These are phyloP conservation scores for Cercospora sojina DNA, from an alignment of 2,329 filamentous ascomycete genomes.

Conservation along the genomic window DNA sequence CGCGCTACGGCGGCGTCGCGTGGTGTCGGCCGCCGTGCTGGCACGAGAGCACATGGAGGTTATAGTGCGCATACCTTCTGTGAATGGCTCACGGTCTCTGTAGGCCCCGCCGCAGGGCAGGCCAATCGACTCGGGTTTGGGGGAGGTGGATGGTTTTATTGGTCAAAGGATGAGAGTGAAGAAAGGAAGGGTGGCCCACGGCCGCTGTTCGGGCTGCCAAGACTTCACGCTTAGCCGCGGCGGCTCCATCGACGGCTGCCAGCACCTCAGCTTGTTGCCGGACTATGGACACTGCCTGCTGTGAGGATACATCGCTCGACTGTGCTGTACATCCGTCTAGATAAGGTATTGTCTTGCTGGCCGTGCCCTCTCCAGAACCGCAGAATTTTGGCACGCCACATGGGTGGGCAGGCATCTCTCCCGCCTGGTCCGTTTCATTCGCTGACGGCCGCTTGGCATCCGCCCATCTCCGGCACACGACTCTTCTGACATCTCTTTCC, in stretches of 20 bases:
- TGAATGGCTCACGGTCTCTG: neutral
- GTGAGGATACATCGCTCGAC: neutral
- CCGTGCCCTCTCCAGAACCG: neutral
- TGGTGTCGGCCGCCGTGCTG: neutral
- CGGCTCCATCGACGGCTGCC: neutral
- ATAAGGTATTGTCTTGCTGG: neutral
- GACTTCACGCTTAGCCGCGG: neutral
- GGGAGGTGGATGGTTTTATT: neutral
- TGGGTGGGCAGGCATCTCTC: neutral
- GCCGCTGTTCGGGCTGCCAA: neutral
- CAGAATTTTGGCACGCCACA: neutral
- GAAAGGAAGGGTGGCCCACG: neutral
- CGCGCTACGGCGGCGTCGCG: neutral
- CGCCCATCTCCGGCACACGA: neutral
- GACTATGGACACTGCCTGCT: neutral
- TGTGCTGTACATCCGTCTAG: neutral
- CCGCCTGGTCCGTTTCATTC: neutral
- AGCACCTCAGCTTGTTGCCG: neutral
- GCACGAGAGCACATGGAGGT: neutral
- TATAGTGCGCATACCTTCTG: neutral
- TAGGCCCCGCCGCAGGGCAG: neutral
- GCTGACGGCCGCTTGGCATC: neutral
- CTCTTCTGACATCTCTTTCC: neutral
- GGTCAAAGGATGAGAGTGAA: neutral
- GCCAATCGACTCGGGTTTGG: neutral